Evolutionary conservation across 163 green algal genomes (phyloP), one percentile per base, ranked within the genome.

Genomic region (Scenedesmus sp.): DNA sequence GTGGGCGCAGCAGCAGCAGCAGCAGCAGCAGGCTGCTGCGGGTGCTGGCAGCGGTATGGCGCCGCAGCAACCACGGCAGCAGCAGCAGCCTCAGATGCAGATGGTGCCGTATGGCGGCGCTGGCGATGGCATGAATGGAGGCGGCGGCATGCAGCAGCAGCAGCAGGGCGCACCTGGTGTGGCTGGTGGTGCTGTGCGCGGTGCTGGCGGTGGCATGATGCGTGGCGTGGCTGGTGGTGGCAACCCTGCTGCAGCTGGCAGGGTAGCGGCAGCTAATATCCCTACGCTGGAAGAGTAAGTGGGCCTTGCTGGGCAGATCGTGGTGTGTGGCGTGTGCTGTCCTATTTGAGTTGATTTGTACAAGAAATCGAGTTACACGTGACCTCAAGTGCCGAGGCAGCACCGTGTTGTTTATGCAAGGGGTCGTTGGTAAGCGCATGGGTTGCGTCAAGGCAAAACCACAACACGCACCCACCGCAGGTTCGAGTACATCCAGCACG

Each of bases 271-370:
- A 60, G 15, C 52, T 66, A 46, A 46, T 34, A 46, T 90, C 3
- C 86, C 86, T 26, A 90, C 86, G 20, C 15, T 90, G n/a, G 64
- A 90, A 90, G 86, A 90, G 86, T 90, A 83, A 90, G 86, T 90
- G 86, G 66, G 6, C 16, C 66, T 76, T 76, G 66, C 66, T 76
- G 62, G 4, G 66, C 16, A 34, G 66, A 6, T 9, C 20, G 15
- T 18, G 7, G 66, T 26, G 66, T 76, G 66, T 76, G 66, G 2
- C 66, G 2, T 8, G 16, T 76, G 66, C 66, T 76, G 66, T 76
- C 16, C 66, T 76, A 10, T 76, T 46, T 46, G 34, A 46, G 34
- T 46, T 46, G 34, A 46, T 46, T 46, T 46, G 34, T 46, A 46
- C 34, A 46, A 46, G 34, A 46, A 46, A 46, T 46, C 34, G 34